Evolutionary conservation across 2,329 filamentous ascomycete genomes (phyloP).

Genomic region (Exophiala spinifera): DNA sequence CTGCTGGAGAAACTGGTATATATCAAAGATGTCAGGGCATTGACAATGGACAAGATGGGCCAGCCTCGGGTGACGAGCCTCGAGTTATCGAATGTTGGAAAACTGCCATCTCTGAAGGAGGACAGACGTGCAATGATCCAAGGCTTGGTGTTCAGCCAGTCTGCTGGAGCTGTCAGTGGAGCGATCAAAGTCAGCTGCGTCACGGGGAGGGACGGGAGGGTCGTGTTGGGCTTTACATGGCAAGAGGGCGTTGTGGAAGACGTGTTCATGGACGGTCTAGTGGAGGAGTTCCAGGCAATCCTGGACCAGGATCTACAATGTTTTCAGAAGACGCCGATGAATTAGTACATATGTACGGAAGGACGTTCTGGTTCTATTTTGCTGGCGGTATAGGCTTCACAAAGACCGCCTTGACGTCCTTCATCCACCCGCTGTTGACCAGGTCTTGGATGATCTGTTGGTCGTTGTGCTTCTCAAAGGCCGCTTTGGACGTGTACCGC

Average conservation of each 20-base stretch:
- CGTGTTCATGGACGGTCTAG: background rate
- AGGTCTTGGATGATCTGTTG: constrained; percentile 33
- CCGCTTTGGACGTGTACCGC: constrained; percentile 31
- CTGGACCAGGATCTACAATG: constrained; percentile 48
- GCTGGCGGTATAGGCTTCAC: constrained; percentile 22
- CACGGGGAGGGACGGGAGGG: constrained; percentile 45
- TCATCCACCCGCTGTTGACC: constrained; percentile 28
- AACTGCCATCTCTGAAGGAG: constrained; percentile 28
- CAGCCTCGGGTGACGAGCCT: constrained; percentile 38
- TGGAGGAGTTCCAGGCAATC: constrained; percentile 45
- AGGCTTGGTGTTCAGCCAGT: constrained; percentile 47
- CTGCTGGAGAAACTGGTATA: constrained; percentile 40
- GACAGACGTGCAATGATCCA: constrained; percentile 31
- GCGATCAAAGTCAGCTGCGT: constrained; percentile 41
- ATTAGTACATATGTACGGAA: too few species aligned
- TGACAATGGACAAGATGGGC: constrained; percentile 40
- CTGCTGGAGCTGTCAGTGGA: constrained; percentile 38
- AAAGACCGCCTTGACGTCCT: constrained; percentile 27
- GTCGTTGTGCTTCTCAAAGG: constrained; percentile 34
- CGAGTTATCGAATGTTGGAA: constrained; percentile 49
- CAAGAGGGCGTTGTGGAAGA: constrained; percentile 18
- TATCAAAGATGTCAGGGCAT: constrained; percentile 39
- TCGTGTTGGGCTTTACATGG: constrained; percentile 29
- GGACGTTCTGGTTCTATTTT: too few species aligned
- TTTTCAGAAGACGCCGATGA: too few species aligned